Evolutionary conservation across 2,329 filamentous ascomycete species (phyloP), one percentile per base, ranked within the genome.

Genomic region (Phaeosphaeria sp.): DNA sequence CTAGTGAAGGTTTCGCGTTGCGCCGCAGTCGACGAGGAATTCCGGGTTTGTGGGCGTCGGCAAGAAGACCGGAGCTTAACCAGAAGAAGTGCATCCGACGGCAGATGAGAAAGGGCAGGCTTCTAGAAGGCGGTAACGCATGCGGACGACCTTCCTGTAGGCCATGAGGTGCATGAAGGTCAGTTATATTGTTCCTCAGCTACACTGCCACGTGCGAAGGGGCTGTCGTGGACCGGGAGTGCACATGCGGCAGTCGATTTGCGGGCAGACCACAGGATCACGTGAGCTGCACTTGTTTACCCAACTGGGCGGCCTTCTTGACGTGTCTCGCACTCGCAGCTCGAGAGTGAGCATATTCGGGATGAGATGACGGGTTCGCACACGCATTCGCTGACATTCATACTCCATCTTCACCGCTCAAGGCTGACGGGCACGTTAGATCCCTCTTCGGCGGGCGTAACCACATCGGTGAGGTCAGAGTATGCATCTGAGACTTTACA

Each of bases 21-120:
- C 33, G 49, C 46, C 24, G 47, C 24, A 20, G 43, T n/a, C 11
- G 42, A 7, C 9, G 22, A 18, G n/a, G 43, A 46, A 25, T 52
- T 55, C 62, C 57, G 59, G 55, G 42, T 51, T 36, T 45, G 27
- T 45, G 42, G 50, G 27, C 24, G 47, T 54, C 59, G 68, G 63
- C 55, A 59, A 64, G 60, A 68, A 68, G 60, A 56, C 63, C 66
- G 67, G 55, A 44, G 53, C 53, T 59, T 61, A 51, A 40, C 63
- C 53, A 40, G 43, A 59, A 50, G 57, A 60, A 57, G 68, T 61
- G 63, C 53, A 61, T 55, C 57, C 54, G 67, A 67, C 65, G 63
- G 67, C 55, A 48, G 49, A 53, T 42, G 25, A 21, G 36, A 17
- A 24, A 13, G 13, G 44, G 44, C 33, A 39, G 53, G 25, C 21